Percentiles rank a stretch among this genome's conserved stretches.
phyloP scores from a whole-genome alignment of 495 filamentous ascomycete species.

The Lasiosphaeris hirsuta region DNA sequence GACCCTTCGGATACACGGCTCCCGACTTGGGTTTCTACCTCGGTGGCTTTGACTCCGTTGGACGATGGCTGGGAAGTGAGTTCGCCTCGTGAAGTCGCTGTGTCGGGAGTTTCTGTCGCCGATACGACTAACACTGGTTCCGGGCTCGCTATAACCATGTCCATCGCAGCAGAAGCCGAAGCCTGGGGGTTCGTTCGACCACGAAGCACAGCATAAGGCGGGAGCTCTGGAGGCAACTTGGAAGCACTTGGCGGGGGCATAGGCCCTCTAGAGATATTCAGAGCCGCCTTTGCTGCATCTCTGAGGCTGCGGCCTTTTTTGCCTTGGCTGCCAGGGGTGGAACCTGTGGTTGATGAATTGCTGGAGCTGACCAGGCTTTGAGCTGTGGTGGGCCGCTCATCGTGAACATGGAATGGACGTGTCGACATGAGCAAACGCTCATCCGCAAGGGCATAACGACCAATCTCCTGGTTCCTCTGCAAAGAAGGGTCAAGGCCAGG shows the following conservation, averaged over 20 bases:
- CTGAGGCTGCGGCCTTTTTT: conserved; percentile 26
- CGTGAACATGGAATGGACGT: background rate
- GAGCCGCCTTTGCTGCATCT: conserved; percentile 25
- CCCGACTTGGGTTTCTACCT: conserved; percentile 11
- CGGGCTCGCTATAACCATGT: background rate
- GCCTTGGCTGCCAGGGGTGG: conserved; percentile 11
- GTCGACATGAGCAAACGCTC: background rate
- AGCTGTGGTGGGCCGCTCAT: conserved; percentile 18
- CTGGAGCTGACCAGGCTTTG: conserved; percentile 18
- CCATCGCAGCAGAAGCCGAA: background rate
- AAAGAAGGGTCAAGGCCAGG: background rate
- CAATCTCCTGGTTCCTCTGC: background rate
- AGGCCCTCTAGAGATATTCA: conserved; percentile 18
- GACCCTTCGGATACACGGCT: conserved; percentile 41
- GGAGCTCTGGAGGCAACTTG: background rate
- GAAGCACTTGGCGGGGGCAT: background rate
- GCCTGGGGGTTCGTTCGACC: conserved; percentile 16
- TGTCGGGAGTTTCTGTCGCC: background rate
- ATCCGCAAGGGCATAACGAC: background rate
- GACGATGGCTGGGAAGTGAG: background rate
- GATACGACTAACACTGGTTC: background rate
- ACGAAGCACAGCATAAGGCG: conserved; percentile 19
- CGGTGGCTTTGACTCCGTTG: conserved; percentile 10
- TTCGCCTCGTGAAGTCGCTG: background rate
- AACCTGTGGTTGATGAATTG: conserved; percentile 16